Evolutionary conservation across 1,139 yeast species (phyloP).

Genomic region (Candida tunisiensis): DNA sequence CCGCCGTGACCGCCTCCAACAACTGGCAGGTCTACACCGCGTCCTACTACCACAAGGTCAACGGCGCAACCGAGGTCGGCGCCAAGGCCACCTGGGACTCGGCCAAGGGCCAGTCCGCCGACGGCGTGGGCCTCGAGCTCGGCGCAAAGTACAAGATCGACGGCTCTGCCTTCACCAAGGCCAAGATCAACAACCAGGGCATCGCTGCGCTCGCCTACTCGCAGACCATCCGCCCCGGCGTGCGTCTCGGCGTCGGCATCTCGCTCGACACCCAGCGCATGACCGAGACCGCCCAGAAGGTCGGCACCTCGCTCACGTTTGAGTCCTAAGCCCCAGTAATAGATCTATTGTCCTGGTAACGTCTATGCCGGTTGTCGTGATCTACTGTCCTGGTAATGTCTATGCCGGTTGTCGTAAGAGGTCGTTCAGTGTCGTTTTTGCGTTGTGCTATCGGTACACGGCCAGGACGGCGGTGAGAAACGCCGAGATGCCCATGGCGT

Average conservation of each 20-base stretch:
- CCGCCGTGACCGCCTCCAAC: slow-evolving; percentile 79
- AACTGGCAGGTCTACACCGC: slow-evolving; percentile 87
- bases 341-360: too few species aligned
- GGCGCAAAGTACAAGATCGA: slow-evolving; percentile 93
- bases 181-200: slow-evolving; percentile 95
- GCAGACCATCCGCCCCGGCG: slow-evolving; percentile 94
- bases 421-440: too few species aligned
- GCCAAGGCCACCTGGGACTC: slow-evolving; percentile 97
- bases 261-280: slow-evolving; percentile 93
- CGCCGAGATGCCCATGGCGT: too few species aligned
- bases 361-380: too few species aligned
- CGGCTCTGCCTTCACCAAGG: slow-evolving; percentile 78
- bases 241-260: slow-evolving; percentile 93
- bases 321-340: slow-evolving; percentile 48
- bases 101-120: slow-evolving; percentile 50
- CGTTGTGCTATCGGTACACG: too few species aligned
- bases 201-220: slow-evolving; percentile 88
- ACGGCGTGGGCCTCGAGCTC: slow-evolving; percentile 64
- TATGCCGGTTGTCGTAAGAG: too few species aligned
- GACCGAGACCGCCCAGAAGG: slow-evolving; percentile 95
- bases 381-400: too few species aligned
- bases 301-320: slow-evolving; percentile 89
- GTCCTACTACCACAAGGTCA: slow-evolving; percentile 93
- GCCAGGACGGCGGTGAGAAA: too few species aligned
- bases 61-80: slow-evolving; percentile 88